Percentiles rank a stretch among this genome's conserved stretches.
phyloP scores from a whole-genome alignment of 2,329 filamentous ascomycete species.

The Epichloe sylvatica region DNA sequence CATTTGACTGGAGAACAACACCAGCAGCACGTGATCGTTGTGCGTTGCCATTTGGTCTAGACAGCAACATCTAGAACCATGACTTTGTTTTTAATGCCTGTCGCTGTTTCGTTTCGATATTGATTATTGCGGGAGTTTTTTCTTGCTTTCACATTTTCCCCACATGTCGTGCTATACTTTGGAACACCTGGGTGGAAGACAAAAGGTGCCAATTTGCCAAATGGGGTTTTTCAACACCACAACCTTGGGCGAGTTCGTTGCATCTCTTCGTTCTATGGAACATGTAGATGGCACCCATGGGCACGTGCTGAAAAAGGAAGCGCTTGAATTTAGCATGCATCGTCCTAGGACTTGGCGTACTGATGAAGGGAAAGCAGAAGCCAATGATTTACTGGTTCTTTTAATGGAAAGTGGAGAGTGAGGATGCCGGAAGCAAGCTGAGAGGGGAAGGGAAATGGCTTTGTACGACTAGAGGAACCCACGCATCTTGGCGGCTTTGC shows the following conservation, averaged over 20 bases:
- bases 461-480: conserved; percentile 20
- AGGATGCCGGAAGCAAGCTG: conserved; percentile 12
- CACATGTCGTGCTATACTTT: conserved; percentile 11
- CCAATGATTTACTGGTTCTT: neutral
- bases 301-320: conserved; percentile 27
- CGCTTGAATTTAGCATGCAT: conserved; percentile 27
- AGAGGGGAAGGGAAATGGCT: conserved; percentile 5
- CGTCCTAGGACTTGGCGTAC: conserved; percentile 21
- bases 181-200: conserved; percentile 14
- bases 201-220: conserved; percentile 15
- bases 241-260: conserved; percentile 12
- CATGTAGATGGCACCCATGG: conserved; percentile 19
- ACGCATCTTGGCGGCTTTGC: conserved; percentile 4
- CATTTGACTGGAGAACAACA: conserved; percentile 1
- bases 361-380: neutral
- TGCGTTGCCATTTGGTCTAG: neutral
- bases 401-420: conserved; percentile 10
- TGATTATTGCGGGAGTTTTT: neutral
- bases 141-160: conserved; percentile 7
- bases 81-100: neutral
- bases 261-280: conserved; percentile 18
- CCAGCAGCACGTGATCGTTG: neutral
- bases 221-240: conserved; percentile 16
- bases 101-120: neutral
- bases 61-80: conserved; percentile 4